These are phyloP conservation scores for Ajuga chamaepitys DNA, from an alignment of 257 asterid species.

Conservation along the genomic window DNA sequence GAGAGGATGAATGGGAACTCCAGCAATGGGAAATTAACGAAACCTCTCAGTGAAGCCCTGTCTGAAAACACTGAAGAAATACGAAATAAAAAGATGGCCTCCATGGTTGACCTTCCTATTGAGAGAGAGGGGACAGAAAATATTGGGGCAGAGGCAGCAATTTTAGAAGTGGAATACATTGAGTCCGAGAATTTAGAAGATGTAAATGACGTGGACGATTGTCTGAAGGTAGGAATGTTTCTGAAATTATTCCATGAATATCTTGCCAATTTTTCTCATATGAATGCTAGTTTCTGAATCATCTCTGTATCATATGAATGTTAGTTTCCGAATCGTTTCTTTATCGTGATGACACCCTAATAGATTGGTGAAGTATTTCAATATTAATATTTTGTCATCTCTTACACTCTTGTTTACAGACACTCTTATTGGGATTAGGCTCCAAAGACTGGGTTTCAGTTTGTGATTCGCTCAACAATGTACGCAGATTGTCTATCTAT, in stretches of 20 bases:
- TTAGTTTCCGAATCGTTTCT: neutral
- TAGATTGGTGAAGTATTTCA: neutral
- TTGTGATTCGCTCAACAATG: constrained; percentile 72
- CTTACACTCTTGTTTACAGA: constrained; percentile 28
- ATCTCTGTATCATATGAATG: no score
- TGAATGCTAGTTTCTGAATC: no score
- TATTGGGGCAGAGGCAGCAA: constrained; percentile 35
- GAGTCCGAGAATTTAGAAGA: constrained; percentile 68
- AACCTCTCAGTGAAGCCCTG: constrained; percentile 20
- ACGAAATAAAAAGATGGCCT: constrained; percentile 22
- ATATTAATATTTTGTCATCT: neutral
- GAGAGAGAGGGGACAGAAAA: constrained; percentile 27
- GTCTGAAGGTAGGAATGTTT: constrained; percentile 44
- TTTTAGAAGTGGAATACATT: constrained; percentile 67
- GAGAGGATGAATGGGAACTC: constrained; percentile 36
- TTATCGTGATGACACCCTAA: neutral
- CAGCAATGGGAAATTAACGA: constrained; percentile 30
- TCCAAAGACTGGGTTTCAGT: constrained; percentile 78
- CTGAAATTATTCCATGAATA: neutral
- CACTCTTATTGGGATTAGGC: constrained; percentile 53
- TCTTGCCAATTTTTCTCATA: neutral
- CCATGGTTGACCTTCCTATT: constrained; percentile 24
- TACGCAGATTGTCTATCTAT: constrained; percentile 58
- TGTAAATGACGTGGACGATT: constrained; percentile 48
- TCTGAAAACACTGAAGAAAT: constrained; percentile 31